Evolutionary conservation across 2,329 filamentous ascomycete species (phyloP).

Genomic region (Paracoccidioides brasiliensis): DNA sequence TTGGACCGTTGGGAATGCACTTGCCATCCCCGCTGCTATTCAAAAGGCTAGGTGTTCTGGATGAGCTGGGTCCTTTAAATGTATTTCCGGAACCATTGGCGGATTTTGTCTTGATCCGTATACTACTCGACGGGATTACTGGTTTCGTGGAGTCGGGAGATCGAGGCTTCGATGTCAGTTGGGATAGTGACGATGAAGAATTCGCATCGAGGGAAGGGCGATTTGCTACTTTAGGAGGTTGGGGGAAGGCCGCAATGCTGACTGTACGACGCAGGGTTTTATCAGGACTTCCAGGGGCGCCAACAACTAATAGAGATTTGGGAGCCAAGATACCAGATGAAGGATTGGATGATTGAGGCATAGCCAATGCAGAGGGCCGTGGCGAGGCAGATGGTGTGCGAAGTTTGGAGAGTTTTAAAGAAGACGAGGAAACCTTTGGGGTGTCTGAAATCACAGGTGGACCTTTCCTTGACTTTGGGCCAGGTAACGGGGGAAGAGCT

Average conservation of each 20-base stretch:
- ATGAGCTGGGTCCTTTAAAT: constrained; percentile 27
- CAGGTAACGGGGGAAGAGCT: constrained; percentile 60
- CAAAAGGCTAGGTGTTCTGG: constrained; percentile 56
- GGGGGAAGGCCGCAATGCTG: constrained; percentile 87
- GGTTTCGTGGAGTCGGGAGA: constrained; percentile 35
- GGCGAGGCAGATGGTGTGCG: constrained; percentile 48
- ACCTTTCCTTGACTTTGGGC: constrained; percentile 58
- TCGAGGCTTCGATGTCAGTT: constrained; percentile 11
- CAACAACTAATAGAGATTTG: constrained; percentile 43
- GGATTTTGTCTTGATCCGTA: constrained; percentile 42
- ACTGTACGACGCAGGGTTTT: constrained; percentile 73
- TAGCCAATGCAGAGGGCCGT: constrained; percentile 34
- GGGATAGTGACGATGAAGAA: constrained; percentile 14
- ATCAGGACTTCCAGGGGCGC: constrained; percentile 40
- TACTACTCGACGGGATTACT: constrained; percentile 18
- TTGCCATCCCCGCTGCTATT: constrained; percentile 69
- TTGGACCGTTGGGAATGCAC: constrained; percentile 49
- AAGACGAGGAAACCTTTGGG: constrained; percentile 32
- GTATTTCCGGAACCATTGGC: constrained; percentile 42
- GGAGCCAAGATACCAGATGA: constrained; percentile 44
- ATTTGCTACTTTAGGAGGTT: constrained; percentile 58
- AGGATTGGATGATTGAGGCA: constrained; percentile 37
- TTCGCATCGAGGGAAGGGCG: constrained; percentile 39
- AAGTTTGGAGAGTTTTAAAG: constrained; percentile 39
- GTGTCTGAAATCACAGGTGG: constrained; percentile 36